Evolutionary conservation across 306 rosid genomes (phyloP), one percentile per base, ranked within the genome.

Genomic region (Comarum palustre): DNA sequence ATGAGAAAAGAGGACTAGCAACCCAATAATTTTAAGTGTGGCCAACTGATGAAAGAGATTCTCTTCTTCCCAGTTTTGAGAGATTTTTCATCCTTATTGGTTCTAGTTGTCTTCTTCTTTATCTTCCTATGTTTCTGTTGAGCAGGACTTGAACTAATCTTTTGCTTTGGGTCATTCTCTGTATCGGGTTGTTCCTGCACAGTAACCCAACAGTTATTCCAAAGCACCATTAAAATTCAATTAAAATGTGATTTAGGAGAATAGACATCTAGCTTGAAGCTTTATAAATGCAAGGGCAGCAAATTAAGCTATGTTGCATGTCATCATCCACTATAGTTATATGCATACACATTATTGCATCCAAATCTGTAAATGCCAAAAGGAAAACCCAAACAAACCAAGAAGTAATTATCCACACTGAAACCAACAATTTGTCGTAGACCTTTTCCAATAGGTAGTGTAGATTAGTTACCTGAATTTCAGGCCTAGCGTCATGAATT

Each of bases 1-100:
- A 14, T n/a, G 39, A 42, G 36, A 11, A 34, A 39, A 39, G 5
- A 14, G 22, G 24, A 78, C 77, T 69, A 85, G 81, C 96, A 90
- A n/a, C 94, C 97, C 62, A 92, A 65, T 43, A 86, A 39, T 66
- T 85, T 84, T 25, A 88, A 75, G 72, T 78, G 88, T 29, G 87
- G 84, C 97, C 96, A 92, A 76, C 43, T 75, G n/a, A 61, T 15
- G 41, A 84, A 54, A 75, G 87, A 29, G 19, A 22, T 19, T 20
- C 57, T 76, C 81, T 86, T 92, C 80, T 89, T 92, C 64, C 41
- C 69, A 68, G 20, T 67, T 64, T 80, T 83, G 86, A 45, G 45
- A 77, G 82, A 79, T 60, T 75, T 84, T 66, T 77, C 91, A 73
- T 75, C 83, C 72, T 72, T 88, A 27, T 62, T 79, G 27, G 62